Conservation (phyloP, 352 stramenopile genomes). For the Pythium insidiosum region DNA sequence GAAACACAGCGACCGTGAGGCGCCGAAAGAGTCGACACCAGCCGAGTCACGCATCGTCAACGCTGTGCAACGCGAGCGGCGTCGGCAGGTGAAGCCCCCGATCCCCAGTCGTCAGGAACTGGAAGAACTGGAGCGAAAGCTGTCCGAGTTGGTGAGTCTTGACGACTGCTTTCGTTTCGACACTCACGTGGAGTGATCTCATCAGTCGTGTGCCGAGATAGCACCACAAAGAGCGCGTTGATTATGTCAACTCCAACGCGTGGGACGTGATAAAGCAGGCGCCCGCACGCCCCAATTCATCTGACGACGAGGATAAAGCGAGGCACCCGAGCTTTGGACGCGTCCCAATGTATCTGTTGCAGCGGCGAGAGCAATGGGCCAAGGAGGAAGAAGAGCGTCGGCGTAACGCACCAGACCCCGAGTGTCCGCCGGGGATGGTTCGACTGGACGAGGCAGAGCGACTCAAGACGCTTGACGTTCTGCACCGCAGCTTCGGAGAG, state of each 20-base stretch:
- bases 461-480: conserved; percentile 49
- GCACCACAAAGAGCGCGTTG: conserved; percentile 45
- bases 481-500: conserved; percentile 54
- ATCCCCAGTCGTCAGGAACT: conserved; percentile 14
- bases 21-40: neutral
- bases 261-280: conserved; percentile 68
- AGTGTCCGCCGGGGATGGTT: conserved; percentile 84
- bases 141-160: conserved; percentile 10
- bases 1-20: conserved; percentile 1
- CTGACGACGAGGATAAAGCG: conserved; percentile 8
- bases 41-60: too few species aligned
- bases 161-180: too few species aligned
- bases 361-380: conserved; percentile 75
- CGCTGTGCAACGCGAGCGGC: too few species aligned
- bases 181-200: too few species aligned
- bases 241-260: conserved; percentile 68
- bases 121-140: conserved; percentile 8
- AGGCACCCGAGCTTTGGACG: conserved; percentile 43
- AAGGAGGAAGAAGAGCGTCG: conserved; percentile 75
- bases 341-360: conserved; percentile 60
- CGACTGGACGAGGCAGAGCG: conserved; percentile 77
- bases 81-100: conserved; percentile 14
- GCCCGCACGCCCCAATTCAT: conserved; percentile 9
- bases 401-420: conserved; percentile 64
- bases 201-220: too few species aligned